Base-by-base conservation (phyloP, 2,329 filamentous ascomycete genomes). In the Aschersonia sp. region DNA sequence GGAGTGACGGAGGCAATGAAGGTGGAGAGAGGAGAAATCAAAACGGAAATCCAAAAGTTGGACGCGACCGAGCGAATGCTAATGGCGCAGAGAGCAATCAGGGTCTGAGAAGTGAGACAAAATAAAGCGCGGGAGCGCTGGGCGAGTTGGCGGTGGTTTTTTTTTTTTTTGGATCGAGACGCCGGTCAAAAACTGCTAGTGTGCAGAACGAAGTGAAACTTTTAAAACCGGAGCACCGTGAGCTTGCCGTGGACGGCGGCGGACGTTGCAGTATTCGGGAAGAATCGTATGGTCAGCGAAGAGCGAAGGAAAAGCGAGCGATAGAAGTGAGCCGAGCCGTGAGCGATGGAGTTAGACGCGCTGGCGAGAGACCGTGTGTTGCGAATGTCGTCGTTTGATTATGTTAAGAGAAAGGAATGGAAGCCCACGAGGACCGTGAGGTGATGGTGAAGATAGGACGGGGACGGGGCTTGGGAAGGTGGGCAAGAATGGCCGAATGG, bases 321-420 rank as follows among this genome's bases (percentile, higher is more conserved):
- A 42, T n/a, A 12, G 12, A 37, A 5, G 4, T 9, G 8, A 9
- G 35, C 12, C 35, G 35, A 37, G 35, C 12, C 8, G 35, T 9
- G 41, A 46, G 29, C 7, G 35, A 42, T 40, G 12, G n/a, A 33
- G 22, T 30, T 30, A 14, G 46, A 42, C 46, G 49, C 39, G 47
- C 32, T 22, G n/a, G 44, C 29, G 31, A 48, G 14, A 42, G 46
- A 43, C 22, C 10, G 40, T 29, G 30, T 8, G 46, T 46, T 40
- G 46, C 22, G 46, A 44, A 48, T 48, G 46, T 40, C 44, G 40
- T 41, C 35, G 49, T 14, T 50, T 41, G 46, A 42, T 44, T 46
- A 42, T 48, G 42, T n/a, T 43, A 46, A 30, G 41, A 37, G 35
- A 46, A 45, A 49, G 44, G 49, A 45, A 50, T 46, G 44, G 12